Evolutionary conservation across 345 rosid species (phyloP), one percentile per base, ranked within the genome.

Genomic region (Streptanthus diversifolius): DNA sequence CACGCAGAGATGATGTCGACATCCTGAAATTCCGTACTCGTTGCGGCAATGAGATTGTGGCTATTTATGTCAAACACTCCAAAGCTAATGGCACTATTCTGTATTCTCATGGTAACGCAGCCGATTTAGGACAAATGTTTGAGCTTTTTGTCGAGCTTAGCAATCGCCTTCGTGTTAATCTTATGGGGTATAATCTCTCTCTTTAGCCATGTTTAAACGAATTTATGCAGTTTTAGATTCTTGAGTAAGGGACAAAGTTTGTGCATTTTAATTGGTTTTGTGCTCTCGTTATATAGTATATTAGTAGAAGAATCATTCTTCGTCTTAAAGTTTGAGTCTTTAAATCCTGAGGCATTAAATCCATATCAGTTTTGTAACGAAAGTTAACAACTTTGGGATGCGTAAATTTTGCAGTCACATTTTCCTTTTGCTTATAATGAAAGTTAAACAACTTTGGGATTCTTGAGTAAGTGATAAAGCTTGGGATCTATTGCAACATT

Each of bases 41-140:
- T 54, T 84, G 81, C 8, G 89, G 95, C 8, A 87, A 85, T 54
- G 96, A 91, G 55, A 82, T 93, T 77, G 97, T 93, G 0, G 95
- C 95, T 2, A 78, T 89, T 27, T 85, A 93, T 72, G 78, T 91
- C 8, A 87, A 78, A 65, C 96, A 95, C 60, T 86, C 91, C 0
- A 89, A 83, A 72, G 89, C 99, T 30, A 67, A 87, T 9, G 82
- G 83, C 22, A 95, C 97, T 12, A 45, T 95, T 68, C 79, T 95
- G 36, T 91, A 95, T 79, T 95, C 99, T 29, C 99, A 95, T 65
- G 99, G 99, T 29, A 95, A 95, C 84, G 99, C 99, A 1, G 99
- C 99, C 47, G 97, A 95, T 78, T 80, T 95, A 72, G 97, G 97
- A 0, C 99, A 95, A 68, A 88, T 95, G 96, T 84, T 83, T 70